These are phyloP conservation scores for Podaxis sp. DNA, from an alignment of 768 basidiomycete genomes.

Conservation along the genomic window DNA sequence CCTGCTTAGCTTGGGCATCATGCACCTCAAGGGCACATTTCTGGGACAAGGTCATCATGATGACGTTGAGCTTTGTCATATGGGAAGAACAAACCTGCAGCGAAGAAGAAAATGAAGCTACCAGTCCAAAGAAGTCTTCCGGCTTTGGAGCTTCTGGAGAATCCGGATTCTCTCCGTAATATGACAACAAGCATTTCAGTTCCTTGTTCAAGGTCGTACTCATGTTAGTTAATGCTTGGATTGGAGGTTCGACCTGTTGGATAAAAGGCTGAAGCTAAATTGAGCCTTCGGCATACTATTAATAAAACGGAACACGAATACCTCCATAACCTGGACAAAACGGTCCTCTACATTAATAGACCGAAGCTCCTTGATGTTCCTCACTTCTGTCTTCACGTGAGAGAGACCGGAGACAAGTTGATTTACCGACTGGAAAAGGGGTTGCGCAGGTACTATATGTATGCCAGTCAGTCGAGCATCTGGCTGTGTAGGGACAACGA, in stretches of 20 bases:
- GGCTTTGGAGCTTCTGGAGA: conserved; percentile 64
- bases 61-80: background rate
- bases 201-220: conserved; percentile 55
- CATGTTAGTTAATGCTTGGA: conserved; percentile 69
- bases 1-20: conserved; percentile 40
- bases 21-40: conserved; percentile 72
- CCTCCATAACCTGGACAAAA: conserved; percentile 73
- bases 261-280: conserved; percentile 45
- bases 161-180: conserved; percentile 77
- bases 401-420: conserved; percentile 53
- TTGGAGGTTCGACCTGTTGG: conserved; percentile 41
- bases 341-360: conserved; percentile 45
- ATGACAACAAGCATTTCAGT: conserved; percentile 56
- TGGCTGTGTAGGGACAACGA: conserved; percentile 19
- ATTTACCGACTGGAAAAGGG: conserved; percentile 57
- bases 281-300: background rate
- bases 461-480: background rate
- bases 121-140: conserved; percentile 79
- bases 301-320: conserved; percentile 22
- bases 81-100: conserved; percentile 50
- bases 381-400: conserved; percentile 58
- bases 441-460: conserved; percentile 68
- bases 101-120: conserved; percentile 72
- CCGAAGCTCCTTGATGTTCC: conserved; percentile 32
- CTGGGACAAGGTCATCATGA: conserved; percentile 30